Evolutionary conservation across 2,329 filamentous ascomycete genomes (phyloP), one percentile per base, ranked within the genome.

Genomic region (Aspergillaceae sp.): DNA sequence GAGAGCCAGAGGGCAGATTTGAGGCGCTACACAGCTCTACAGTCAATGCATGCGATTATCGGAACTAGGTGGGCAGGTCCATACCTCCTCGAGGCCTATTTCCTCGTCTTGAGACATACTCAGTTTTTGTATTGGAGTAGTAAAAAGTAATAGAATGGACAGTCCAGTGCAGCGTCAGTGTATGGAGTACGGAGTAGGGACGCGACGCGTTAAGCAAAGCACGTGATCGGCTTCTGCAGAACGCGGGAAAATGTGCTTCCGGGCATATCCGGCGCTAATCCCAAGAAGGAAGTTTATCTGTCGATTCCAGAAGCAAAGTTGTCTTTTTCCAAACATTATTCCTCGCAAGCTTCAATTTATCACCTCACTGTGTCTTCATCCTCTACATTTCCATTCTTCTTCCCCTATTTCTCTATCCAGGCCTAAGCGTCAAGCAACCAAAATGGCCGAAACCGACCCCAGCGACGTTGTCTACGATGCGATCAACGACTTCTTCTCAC

Each of bases 1-100:
- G 83, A 79, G 60, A 84, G 84, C 88, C 88, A 94, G 27, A 94
- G 78, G 9, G 86, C 85, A 33, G 86, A 82, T 73, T 94, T 94
- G 58, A 92, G 78, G 52, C 84, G 82, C 84, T 95, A n/a, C 5
- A 36, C n/a, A n/a, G n/a, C 19, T 19, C 19, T 19, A 19, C 19
- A 19, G 19, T 19, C 19, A 19, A 19, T 19, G 19, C 19, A 19
- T 2, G 19, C 19, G 19, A 19, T 19, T 19, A 19, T 19, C 19
- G 19, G 19, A 19, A 19, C 19, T 19, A 19, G 19, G 19, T 19
- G 19, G 19, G 19, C 19, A 19, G 19, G 19, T 19, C 19, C 56
- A 42, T 51, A 67, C 64, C 62, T 67, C 64, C 45, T 66, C 61
- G 2, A 66, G 51, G 4, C 58, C 55, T 11, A 53, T 53, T 48